phyloP scores from a whole-genome alignment of 352 stramenopile genomes.

The Thraustochytrium striatum region DNA sequence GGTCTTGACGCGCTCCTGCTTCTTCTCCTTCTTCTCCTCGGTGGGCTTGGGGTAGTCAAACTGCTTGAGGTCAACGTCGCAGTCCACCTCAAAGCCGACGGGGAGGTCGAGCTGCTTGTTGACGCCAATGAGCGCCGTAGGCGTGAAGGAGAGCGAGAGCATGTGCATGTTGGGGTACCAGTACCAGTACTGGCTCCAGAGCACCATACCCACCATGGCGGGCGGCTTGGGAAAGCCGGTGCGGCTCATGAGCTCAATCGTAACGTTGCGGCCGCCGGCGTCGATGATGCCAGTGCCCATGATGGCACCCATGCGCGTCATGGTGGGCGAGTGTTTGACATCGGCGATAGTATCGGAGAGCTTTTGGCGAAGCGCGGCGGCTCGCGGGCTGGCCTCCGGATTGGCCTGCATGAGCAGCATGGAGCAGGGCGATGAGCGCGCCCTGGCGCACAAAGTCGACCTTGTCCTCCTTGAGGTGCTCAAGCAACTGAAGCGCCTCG shows the following conservation, averaged over 20 bases:
- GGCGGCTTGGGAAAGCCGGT: slow-evolving; percentile 96
- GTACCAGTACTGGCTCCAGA: slow-evolving; percentile 99
- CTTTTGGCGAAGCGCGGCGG: slow-evolving; percentile 71
- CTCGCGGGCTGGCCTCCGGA: slow-evolving; percentile 73
- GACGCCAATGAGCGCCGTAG: slow-evolving; percentile 90
- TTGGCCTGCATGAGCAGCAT: slow-evolving; percentile 99
- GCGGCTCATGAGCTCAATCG: slow-evolving; percentile 88
- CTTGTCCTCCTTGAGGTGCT: slow-evolving; percentile 95
- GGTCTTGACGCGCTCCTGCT: slow-evolving; percentile 95
- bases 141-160: slow-evolving; percentile 90
- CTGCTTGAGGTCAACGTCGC: slow-evolving; percentile 84
- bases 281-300: slow-evolving; percentile 94
- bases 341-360: slow-evolving; percentile 52
- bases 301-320: slow-evolving; percentile 98
- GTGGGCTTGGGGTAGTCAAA: slow-evolving; percentile 97
- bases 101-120: slow-evolving; percentile 65
- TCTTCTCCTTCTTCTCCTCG: slow-evolving; percentile 98
- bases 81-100: slow-evolving; percentile 84
- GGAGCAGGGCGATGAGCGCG: slow-evolving; percentile 86
- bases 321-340: slow-evolving; percentile 94
- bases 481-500: slow-evolving; percentile 91
- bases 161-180: slow-evolving; percentile 99
- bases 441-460: slow-evolving; percentile 98
- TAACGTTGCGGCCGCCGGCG: slow-evolving; percentile 92
- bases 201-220: slow-evolving; percentile 86